Conservation (phyloP, 495 filamentous ascomycete species). For the Trichoderma gamsii region DNA sequence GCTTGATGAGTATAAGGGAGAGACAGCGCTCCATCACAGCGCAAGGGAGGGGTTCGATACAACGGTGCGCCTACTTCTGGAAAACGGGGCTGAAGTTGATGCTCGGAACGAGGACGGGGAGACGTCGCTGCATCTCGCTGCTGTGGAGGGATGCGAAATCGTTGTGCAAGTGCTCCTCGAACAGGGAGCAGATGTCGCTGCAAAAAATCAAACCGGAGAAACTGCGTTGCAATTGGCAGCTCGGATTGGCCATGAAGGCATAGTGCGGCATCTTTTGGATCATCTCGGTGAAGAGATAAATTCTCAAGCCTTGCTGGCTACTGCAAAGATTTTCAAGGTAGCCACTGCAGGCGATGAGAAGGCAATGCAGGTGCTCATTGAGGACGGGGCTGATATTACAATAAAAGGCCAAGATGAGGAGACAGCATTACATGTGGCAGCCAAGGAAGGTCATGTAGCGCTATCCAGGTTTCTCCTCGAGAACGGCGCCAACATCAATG, state of each 20-base stretch:
- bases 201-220: neutral
- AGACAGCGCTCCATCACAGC: neutral
- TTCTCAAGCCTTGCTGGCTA: neutral
- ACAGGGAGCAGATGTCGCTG: constrained; percentile 16
- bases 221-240: constrained; percentile 19
- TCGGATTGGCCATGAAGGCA: constrained; percentile 17
- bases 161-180: constrained; percentile 18
- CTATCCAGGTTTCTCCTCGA: neutral
- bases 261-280: constrained; percentile 19
- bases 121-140: constrained; percentile 22
- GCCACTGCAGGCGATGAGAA: neutral
- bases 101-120: constrained; percentile 18
- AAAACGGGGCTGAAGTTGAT: neutral
- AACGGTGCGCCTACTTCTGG: neutral
- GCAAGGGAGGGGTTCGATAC: neutral
- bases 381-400: neutral
- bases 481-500: neutral
- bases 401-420: neutral
- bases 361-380: neutral
- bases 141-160: constrained; percentile 16
- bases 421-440: neutral
- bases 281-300: constrained; percentile 12
- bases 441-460: neutral
- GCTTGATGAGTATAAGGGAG: neutral
- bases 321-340: neutral